Evolutionary conservation across 768 basidiomycete species (phyloP).

Genomic region (Tulasnella calospora): DNA sequence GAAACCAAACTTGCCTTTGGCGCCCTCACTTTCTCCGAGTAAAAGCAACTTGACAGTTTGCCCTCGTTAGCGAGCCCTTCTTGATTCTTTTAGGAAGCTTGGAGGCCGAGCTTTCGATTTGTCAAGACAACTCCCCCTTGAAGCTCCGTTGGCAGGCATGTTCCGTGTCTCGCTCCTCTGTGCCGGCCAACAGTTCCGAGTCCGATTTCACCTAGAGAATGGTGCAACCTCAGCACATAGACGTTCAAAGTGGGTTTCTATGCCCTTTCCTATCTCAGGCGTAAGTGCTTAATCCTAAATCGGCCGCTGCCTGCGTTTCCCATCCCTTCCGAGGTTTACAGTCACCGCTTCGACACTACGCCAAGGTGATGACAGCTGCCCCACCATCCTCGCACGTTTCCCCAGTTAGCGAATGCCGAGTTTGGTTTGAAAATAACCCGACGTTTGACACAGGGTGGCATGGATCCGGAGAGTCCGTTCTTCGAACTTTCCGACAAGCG

Average conservation of each 20-base stretch:
- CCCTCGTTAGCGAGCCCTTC: neutral
- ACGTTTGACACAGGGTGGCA: neutral
- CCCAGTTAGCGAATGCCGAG: neutral
- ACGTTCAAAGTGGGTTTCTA: neutral
- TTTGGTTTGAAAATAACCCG: neutral
- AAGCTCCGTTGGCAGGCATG: neutral
- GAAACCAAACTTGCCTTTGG: neutral
- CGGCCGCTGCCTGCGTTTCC: neutral
- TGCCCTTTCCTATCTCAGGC: neutral
- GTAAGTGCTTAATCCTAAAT: neutral
- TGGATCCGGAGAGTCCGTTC: neutral
- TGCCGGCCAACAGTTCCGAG: neutral
- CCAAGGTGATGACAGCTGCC: neutral
- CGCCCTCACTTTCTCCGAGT: neutral
- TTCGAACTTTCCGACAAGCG: too few species aligned
- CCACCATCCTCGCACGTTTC: slow-evolving; percentile 3
- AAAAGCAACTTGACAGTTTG: neutral
- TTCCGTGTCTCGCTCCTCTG: neutral
- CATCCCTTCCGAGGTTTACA: neutral
- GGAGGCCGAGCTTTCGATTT: neutral
- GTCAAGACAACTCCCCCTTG: neutral
- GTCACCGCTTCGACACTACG: neutral
- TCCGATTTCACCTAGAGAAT: neutral
- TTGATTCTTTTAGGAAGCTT: neutral
- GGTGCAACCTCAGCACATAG: neutral